These are phyloP conservation scores for Sugiyamaella grinbergsii DNA, from an alignment of 1,139 yeast genomes.

Conservation along the genomic window DNA sequence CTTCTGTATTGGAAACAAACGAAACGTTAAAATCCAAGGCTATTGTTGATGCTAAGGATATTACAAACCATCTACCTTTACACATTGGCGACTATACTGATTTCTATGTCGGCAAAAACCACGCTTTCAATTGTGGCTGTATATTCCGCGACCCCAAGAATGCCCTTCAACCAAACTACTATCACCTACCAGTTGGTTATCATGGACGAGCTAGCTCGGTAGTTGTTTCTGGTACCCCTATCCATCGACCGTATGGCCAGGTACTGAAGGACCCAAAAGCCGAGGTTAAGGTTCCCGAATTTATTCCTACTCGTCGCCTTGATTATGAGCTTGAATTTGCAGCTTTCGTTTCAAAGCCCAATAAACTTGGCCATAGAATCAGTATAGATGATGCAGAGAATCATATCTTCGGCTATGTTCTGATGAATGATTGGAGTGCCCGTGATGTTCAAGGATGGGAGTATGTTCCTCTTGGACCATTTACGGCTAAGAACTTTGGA, in stretches of 20 bases:
- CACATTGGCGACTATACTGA: slow-evolving; percentile 36
- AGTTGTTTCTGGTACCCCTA: slow-evolving; percentile 35
- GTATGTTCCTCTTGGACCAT: slow-evolving; percentile 38
- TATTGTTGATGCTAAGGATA: slow-evolving; percentile 19
- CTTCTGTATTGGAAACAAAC: slow-evolving; percentile 29
- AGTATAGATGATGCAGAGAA: slow-evolving; percentile 32
- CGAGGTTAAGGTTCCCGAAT: slow-evolving; percentile 24
- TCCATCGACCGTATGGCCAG: slow-evolving; percentile 37
- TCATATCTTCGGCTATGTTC: slow-evolving; percentile 36
- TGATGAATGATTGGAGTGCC: slow-evolving; percentile 38
- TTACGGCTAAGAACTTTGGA: slow-evolving; percentile 36
- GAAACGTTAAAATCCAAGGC: slow-evolving; percentile 18
- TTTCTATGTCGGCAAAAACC: slow-evolving; percentile 34
- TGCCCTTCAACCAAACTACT: slow-evolving; percentile 35
- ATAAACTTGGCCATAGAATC: slow-evolving; percentile 30
- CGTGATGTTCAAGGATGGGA: slow-evolving; percentile 39
- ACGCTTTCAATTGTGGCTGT: slow-evolving; percentile 36
- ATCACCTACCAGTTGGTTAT: slow-evolving; percentile 36
- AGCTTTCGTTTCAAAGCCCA: slow-evolving; percentile 32
- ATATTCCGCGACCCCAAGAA: slow-evolving; percentile 33
- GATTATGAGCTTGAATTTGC: slow-evolving; percentile 37
- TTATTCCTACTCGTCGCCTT: slow-evolving; percentile 28
- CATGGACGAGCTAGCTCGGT: slow-evolving; percentile 38
- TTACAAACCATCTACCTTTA: slow-evolving; percentile 31
- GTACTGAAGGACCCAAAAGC: slow-evolving; percentile 25